These are phyloP conservation scores for Fagopyrum esculentum DNA, from an alignment of 148 eudicot genomes.

Conservation along the genomic window DNA sequence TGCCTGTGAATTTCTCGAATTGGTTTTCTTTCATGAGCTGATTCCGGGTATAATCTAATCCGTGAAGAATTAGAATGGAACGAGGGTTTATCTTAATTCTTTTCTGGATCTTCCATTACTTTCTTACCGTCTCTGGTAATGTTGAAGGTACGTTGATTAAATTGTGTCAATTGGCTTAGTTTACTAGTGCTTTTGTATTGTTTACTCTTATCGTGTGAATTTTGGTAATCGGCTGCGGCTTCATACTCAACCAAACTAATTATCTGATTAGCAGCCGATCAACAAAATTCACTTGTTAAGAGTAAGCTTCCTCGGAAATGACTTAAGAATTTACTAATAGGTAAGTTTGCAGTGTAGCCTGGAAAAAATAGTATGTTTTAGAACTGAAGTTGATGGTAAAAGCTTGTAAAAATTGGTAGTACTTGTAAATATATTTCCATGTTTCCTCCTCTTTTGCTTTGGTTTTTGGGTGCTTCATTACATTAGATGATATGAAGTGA, in stretches of 20 bases:
- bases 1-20: not conserved
- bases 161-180: not conserved
- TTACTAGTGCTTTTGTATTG: not conserved
- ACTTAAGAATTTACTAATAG: not conserved
- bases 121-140: not conserved
- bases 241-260: too few species aligned
- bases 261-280: too few species aligned
- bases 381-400: not conserved
- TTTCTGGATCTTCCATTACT: not conserved
- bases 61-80: not conserved
- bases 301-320: not conserved
- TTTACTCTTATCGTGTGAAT: not conserved
- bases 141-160: slow-evolving; percentile 4
- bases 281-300: too few species aligned
- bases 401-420: not conserved
- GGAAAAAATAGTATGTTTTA: not conserved
- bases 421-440: not conserved
- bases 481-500: not conserved
- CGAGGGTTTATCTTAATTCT: not conserved
- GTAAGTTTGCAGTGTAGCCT: not conserved
- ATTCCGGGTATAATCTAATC: not conserved
- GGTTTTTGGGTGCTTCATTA: not conserved
- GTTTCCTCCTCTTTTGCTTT: not conserved
- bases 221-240: not conserved
- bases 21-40: not conserved